Percentiles rank a stretch among this genome's conserved stretches.
Evolutionary conservation across 495 filamentous ascomycete genomes (phyloP).

Genomic region (Chaetomium cochliodes): DNA sequence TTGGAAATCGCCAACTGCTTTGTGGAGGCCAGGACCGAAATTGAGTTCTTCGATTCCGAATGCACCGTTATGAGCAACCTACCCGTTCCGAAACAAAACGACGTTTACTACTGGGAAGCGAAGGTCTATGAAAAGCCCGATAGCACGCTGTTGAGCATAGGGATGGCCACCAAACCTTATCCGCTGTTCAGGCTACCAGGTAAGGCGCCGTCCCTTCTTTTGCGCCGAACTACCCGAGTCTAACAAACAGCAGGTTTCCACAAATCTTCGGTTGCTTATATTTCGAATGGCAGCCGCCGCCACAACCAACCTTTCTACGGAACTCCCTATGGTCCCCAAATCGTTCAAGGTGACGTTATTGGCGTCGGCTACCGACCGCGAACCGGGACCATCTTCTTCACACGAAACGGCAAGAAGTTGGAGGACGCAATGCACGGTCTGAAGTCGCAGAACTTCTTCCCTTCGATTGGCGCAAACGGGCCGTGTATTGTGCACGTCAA

Average conservation of each 20-base stretch:
- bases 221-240: not conserved
- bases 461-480: constrained; percentile 89
- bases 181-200: constrained; percentile 91
- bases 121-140: constrained; percentile 98
- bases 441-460: constrained; percentile 95
- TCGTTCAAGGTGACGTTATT: constrained; percentile 90
- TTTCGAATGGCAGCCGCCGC: constrained; percentile 79
- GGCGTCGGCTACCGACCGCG: constrained; percentile 94
- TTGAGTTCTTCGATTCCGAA: constrained; percentile 97
- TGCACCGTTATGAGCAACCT: constrained; percentile 97
- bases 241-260: constrained; percentile 66
- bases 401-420: constrained; percentile 93
- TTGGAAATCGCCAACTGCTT: constrained; percentile 99
- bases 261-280: constrained; percentile 86
- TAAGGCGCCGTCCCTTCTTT: constrained; percentile 34
- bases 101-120: constrained; percentile 99
- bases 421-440: constrained; percentile 92
- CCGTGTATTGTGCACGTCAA: constrained; percentile 93
- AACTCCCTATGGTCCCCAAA: constrained; percentile 75
- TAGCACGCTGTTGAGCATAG: constrained; percentile 76
- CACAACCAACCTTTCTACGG: constrained; percentile 86
- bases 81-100: constrained; percentile 96
- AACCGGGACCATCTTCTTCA: constrained; percentile 95
- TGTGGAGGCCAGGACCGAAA: constrained; percentile 91
- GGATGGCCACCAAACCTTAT: constrained; percentile 94